Base-by-base conservation (phyloP, 2,329 filamentous ascomycete species). In the Neopestalotiopsis sp. region DNA sequence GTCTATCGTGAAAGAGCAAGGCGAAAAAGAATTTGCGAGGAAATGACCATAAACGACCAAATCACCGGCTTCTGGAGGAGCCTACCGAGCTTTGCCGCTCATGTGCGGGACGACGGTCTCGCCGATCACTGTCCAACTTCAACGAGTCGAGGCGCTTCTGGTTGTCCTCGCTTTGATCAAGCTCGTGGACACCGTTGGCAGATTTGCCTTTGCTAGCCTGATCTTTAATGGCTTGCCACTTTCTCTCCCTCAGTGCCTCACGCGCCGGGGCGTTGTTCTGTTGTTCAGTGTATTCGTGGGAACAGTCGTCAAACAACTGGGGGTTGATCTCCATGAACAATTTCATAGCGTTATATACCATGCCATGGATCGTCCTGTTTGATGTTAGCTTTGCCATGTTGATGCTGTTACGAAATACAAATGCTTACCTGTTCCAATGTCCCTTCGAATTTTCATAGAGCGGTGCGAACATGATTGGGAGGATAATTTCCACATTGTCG, bases 331-430 rank as follows among this genome's bases (percentile, higher is more conserved):
- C 96, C 96, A 99, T 99, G 82, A 99, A 99, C 49, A 99, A 89
- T 81, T 99, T 99, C 96, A 99, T 98, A 68, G 96, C 96, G 77
- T 98, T 99, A 81, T 98, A 98, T 12, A 99, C 96, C 95, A 99
- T 98, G 79, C 96, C 96, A 78, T 99, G 96, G 74, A 99, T 99
- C 7, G 96, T 99, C 77, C 96, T 98, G 72, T 1, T 28, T 7
- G 64, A 10, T 14, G 30, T 71, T 85, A 58, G 28, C 30, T 56
- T 56, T n/a, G 17, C 38, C 13, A 6, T 13, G 38, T 32, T 17
- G 20, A 38, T 66, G 24, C 14, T 14, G n/a, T 30, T 4, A 45
- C 6, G 13, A 38, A n/a, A 40, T 9, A 57, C 30, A 45, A 5
- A 52, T 45, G 77, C 89, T 77, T 87, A 97, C 95, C 95, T 89